These are phyloP conservation scores for Ceratocystis eucalypticola DNA, from an alignment of 2,329 filamentous ascomycete genomes.

Conservation along the genomic window DNA sequence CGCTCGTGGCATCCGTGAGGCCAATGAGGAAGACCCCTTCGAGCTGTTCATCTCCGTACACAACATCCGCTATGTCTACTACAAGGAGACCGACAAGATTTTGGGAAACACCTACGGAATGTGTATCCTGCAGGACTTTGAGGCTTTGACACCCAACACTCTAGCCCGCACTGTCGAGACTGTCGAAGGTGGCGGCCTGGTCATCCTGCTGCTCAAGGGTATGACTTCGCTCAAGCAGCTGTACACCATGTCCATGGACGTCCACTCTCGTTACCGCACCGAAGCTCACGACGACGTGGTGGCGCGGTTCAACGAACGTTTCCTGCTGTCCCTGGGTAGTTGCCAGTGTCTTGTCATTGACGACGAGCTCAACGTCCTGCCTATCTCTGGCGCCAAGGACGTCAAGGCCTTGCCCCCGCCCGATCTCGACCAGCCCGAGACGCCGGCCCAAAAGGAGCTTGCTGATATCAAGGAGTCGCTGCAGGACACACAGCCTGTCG, in stretches of 20 bases:
- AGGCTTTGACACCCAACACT: slow-evolving; percentile 93
- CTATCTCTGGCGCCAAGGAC: slow-evolving; percentile 87
- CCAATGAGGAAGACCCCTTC: slow-evolving; percentile 87
- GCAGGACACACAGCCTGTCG: slow-evolving; percentile 72
- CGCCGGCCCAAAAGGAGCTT: slow-evolving; percentile 59
- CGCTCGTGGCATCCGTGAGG: slow-evolving; percentile 83
- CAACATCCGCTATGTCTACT: slow-evolving; percentile 97
- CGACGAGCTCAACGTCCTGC: slow-evolving; percentile 92
- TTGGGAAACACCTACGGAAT: slow-evolving; percentile 95
- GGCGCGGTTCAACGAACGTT: slow-evolving; percentile 93
- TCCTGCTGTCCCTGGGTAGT: slow-evolving; percentile 86
- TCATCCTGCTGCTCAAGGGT: slow-evolving; percentile 80
- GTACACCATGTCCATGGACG: slow-evolving; percentile 94
- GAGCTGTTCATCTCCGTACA: slow-evolving; percentile 93
- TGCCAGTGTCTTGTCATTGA: slow-evolving; percentile 95
- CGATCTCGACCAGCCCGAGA: slow-evolving; percentile 59
- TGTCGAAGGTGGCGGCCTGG: slow-evolving; percentile 87
- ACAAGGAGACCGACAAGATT: slow-evolving; percentile 99
- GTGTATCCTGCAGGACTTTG: slow-evolving; percentile 96
- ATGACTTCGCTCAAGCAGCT: slow-evolving; percentile 96
- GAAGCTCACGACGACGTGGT: slow-evolving; percentile 93
- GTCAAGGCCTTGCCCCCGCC: slow-evolving; percentile 70
- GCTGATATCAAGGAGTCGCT: slow-evolving; percentile 77
- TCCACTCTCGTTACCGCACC: slow-evolving; percentile 89
- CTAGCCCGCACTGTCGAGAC: slow-evolving; percentile 92